Evolutionary conservation across 1,139 yeast species (phyloP).

Genomic region (Yamadazyma conglobata): DNA sequence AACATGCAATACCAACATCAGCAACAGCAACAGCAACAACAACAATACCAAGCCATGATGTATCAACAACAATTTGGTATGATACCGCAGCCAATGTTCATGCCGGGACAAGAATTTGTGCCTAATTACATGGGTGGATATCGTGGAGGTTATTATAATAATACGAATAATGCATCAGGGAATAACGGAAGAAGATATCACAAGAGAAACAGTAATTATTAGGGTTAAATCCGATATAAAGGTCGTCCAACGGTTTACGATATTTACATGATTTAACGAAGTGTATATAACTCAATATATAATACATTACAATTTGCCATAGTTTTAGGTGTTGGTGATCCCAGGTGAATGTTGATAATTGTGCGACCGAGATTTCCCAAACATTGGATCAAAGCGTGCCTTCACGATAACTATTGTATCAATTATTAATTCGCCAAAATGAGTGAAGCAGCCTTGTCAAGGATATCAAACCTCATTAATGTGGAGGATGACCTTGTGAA

Average conservation of each 20-base stretch:
- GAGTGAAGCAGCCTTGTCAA: slow-evolving; percentile 44
- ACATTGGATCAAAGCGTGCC: too few relatives aligned
- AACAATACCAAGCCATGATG: slow-evolving; percentile 38
- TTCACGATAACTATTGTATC: too few relatives aligned
- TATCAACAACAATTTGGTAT: slow-evolving; percentile 33
- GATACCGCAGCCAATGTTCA: slow-evolving; percentile 33
- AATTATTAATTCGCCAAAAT: too few relatives aligned
- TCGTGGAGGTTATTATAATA: slow-evolving; percentile 4
- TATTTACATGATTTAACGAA: slow-evolving; percentile 3
- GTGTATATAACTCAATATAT: slow-evolving; percentile 3
- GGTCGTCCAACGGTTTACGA: slow-evolving; percentile 2
- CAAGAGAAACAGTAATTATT: slow-evolving; percentile 7
- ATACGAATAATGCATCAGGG: slow-evolving; percentile 12
- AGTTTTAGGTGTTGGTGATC: too few relatives aligned
- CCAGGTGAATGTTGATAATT: too few relatives aligned
- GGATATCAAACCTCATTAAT: slow-evolving; percentile 44
- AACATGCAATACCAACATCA: slow-evolving; percentile 4
- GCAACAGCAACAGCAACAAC: slow-evolving; percentile 32
- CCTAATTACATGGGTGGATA: slow-evolving; percentile 2
- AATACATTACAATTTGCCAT: too few relatives aligned
- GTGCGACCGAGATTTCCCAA: too few relatives aligned
- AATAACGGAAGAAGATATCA: slow-evolving; percentile 9
- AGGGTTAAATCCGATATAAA: too few relatives aligned
- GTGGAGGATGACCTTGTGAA: slow-evolving; percentile 59
- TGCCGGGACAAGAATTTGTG: slow-evolving; percentile 30